Conservation (phyloP, 495 filamentous ascomycete species). For the Gamarada debralockiae region DNA sequence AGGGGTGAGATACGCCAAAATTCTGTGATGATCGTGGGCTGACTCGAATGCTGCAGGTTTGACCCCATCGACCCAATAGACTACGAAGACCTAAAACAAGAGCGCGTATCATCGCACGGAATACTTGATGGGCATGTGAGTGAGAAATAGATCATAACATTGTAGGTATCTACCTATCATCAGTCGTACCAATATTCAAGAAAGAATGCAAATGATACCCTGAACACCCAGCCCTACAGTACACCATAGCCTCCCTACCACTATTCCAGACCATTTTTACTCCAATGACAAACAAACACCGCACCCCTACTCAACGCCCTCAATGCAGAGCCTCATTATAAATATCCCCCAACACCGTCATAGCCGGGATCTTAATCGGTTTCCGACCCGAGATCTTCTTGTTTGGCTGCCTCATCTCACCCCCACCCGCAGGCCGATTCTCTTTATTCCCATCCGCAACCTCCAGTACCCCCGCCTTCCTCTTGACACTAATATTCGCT, state of each 20-base stretch:
- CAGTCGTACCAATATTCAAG: conserved; percentile 1
- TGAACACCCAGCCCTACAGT: background rate
- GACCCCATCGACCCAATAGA: conserved; percentile 9
- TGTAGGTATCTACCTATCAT: background rate
- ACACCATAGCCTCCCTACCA: background rate
- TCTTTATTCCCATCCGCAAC: too few species aligned
- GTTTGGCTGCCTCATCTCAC: background rate
- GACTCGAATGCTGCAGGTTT: conserved; percentile 5
- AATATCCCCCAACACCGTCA: conserved; percentile 31
- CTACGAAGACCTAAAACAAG: conserved; percentile 3
- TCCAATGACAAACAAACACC: too few species aligned
- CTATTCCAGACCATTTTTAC: background rate
- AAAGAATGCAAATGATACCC: background rate
- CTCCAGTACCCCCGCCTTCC: too few species aligned
- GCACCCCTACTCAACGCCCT: background rate
- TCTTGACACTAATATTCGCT: conserved; percentile 22
- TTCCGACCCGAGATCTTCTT: conserved; percentile 29
- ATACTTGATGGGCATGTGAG: background rate
- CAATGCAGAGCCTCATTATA: conserved; percentile 26
- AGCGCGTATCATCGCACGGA: background rate
- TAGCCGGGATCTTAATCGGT: conserved; percentile 34
- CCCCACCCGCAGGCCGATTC: background rate
- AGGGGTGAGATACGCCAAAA: conserved; percentile 29
- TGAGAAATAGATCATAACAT: background rate
- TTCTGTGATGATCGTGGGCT: too few species aligned